These are phyloP conservation scores for Leccinum pellstonianum DNA, from an alignment of 768 basidiomycete species.

Conservation along the genomic window DNA sequence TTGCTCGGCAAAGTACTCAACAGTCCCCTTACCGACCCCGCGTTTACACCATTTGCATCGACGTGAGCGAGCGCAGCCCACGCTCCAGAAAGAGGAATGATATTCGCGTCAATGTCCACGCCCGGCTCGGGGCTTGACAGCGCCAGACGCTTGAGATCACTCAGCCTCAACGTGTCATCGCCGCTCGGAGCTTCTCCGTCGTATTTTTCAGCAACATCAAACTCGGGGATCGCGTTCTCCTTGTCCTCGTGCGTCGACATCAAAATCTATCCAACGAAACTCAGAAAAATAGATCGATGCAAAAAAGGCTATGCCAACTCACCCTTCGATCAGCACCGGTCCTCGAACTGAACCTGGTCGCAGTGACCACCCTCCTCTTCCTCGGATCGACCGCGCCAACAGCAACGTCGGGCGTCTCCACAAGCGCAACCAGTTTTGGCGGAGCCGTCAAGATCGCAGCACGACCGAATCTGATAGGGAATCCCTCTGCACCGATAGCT, in stretches of 20 bases:
- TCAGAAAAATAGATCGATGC: neutral
- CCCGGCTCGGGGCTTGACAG: constrained; percentile 30
- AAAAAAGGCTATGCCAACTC: constrained; percentile 27
- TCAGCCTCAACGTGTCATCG: constrained; percentile 6
- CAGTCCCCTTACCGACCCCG: constrained; percentile 50
- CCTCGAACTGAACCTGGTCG: constrained; percentile 83
- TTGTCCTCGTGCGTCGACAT: constrained; percentile 79
- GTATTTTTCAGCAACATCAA: constrained; percentile 25
- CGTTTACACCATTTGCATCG: constrained; percentile 33
- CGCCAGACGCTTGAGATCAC: constrained; percentile 9
- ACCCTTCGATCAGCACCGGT: constrained; percentile 81
- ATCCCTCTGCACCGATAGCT: constrained; percentile 31
- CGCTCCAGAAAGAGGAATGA: constrained; percentile 68
- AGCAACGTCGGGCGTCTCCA: constrained; percentile 87
- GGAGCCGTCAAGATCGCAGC: constrained; percentile 79
- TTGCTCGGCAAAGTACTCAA: constrained; percentile 61
- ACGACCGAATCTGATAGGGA: constrained; percentile 57
- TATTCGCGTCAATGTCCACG: constrained; percentile 64
- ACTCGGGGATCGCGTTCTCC: constrained; percentile 26
- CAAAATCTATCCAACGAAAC: constrained; percentile 53
- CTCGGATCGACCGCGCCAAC: constrained; percentile 84
- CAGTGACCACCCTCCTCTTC: constrained; percentile 82
- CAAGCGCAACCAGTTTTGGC: constrained; percentile 78
- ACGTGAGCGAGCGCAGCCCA: constrained; percentile 66
- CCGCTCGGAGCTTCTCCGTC: constrained; percentile 2